Evolutionary conservation across 805 yeast species (phyloP).

Genomic region (Ogataea trehaloabstinens): DNA sequence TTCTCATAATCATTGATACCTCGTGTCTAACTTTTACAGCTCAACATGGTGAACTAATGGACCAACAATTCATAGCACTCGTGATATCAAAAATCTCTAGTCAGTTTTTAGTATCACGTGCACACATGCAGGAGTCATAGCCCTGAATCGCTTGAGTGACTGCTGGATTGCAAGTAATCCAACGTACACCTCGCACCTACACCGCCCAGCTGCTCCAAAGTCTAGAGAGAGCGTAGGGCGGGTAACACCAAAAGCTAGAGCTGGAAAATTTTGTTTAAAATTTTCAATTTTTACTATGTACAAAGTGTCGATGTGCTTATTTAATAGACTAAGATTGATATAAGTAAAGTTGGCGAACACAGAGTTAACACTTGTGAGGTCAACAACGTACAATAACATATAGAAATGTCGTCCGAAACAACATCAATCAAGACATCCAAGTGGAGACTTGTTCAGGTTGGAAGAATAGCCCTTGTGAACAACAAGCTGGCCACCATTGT

Average conservation of each 20-base stretch:
- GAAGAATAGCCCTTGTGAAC: conserved; percentile 95
- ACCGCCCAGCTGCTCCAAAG: neutral
- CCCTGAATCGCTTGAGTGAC: too few species aligned
- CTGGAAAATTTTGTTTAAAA: neutral
- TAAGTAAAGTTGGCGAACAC: too few species aligned
- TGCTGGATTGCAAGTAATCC: neutral
- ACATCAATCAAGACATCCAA: conserved; percentile 80
- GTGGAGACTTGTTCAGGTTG: conserved; percentile 99
- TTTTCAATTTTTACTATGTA: neutral
- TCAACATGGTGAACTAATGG: too few species aligned
- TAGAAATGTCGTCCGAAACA: conserved; percentile 46
- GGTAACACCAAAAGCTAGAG: neutral
- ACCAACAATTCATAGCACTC: too few species aligned
- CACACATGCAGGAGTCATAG: too few species aligned
- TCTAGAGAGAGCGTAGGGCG: too few species aligned
- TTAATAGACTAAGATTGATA: neutral
- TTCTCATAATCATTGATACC: too few species aligned
- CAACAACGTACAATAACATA: too few species aligned
- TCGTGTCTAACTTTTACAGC: too few species aligned
- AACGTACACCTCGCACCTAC: neutral
- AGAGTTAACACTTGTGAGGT: too few species aligned
- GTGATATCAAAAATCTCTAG: too few species aligned
- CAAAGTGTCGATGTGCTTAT: neutral
- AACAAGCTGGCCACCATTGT: conserved; percentile 95
- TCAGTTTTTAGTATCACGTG: too few species aligned